phyloP scores from a whole-genome alignment of 768 basidiomycete genomes.

The Lactarius trivialis region DNA sequence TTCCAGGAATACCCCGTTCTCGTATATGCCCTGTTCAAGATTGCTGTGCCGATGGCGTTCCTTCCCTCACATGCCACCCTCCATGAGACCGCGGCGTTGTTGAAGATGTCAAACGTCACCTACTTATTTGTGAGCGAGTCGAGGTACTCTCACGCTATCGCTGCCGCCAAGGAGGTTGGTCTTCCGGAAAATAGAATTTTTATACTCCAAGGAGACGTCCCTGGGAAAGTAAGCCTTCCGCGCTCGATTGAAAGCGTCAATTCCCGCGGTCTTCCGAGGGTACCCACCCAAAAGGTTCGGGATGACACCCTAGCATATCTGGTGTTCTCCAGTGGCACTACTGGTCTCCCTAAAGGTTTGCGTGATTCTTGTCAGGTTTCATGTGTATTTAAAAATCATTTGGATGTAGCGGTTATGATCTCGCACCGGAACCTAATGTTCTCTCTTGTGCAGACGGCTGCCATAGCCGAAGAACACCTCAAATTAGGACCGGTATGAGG shows the following conservation, averaged over 20 bases:
- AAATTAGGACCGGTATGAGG: slow-evolving; percentile 38
- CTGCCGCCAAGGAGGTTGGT: slow-evolving; percentile 32
- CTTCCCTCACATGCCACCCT: slow-evolving; percentile 50
- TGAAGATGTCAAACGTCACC: slow-evolving; percentile 44
- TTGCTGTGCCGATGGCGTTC: slow-evolving; percentile 47
- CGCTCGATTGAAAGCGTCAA: slow-evolving; percentile 39
- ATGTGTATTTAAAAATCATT: not conserved
- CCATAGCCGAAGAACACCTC: slow-evolving; percentile 28
- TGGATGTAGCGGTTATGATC: slow-evolving; percentile 56
- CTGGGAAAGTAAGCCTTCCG: slow-evolving; percentile 39
- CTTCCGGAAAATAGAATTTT: slow-evolving; percentile 40
- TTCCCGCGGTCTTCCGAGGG: slow-evolving; percentile 33
- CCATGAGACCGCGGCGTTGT: slow-evolving; percentile 47
- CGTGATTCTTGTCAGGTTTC: not conserved
- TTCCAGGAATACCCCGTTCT: slow-evolving; percentile 50
- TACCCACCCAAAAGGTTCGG: slow-evolving; percentile 40
- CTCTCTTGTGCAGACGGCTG: slow-evolving; percentile 27
- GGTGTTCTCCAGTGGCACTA: slow-evolving; percentile 74
- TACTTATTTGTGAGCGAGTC: slow-evolving; percentile 47
- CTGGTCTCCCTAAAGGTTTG: slow-evolving; percentile 65
- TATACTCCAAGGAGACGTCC: slow-evolving; percentile 38
- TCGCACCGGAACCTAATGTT: slow-evolving; percentile 57
- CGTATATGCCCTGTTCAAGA: slow-evolving; percentile 41
- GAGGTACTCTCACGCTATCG: slow-evolving; percentile 38
- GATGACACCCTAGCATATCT: slow-evolving; percentile 60